A percentile compares a stretch with the other conserved stretches of the same genome.
Evolutionary conservation across 169 alveolate species (phyloP).

Genomic region (Babesia ovata): DNA sequence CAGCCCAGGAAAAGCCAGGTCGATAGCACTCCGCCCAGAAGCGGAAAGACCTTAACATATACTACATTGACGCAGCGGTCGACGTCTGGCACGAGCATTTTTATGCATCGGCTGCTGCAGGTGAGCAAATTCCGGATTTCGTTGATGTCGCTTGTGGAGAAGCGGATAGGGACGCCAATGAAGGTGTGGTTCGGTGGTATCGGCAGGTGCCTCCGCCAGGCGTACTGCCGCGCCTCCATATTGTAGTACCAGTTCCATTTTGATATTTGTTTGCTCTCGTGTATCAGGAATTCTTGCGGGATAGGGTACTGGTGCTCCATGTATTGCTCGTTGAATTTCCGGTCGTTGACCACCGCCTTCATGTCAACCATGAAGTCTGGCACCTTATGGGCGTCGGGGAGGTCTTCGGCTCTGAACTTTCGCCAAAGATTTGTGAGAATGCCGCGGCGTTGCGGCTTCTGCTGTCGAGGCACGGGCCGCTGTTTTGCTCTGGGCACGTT

Average conservation of each 20-base stretch:
- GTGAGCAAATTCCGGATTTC: conserved; percentile 78
- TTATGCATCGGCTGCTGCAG: conserved; percentile 75
- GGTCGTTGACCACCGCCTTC: conserved; percentile 24
- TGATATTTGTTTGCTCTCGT: conserved; percentile 73
- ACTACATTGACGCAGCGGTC: conserved; percentile 75
- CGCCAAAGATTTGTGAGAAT: background rate
- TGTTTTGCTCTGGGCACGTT: background rate
- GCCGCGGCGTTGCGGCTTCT: background rate
- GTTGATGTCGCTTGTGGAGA: conserved; percentile 81
- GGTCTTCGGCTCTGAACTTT: background rate
- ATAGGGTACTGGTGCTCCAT: conserved; percentile 66
- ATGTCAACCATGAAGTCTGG: conserved; percentile 59
- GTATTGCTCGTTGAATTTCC: conserved; percentile 20
- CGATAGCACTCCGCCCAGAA: conserved; percentile 76
- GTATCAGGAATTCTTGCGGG: conserved; percentile 70
- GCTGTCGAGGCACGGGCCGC: background rate
- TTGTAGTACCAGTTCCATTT: conserved; percentile 85
- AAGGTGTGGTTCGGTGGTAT: conserved; percentile 82
- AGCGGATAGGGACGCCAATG: conserved; percentile 86
- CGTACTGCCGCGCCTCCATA: conserved; percentile 81
- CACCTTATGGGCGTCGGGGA: conserved; percentile 20
- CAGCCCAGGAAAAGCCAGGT: conserved; percentile 78
- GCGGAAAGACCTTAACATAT: conserved; percentile 75
- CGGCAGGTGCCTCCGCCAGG: conserved; percentile 82
- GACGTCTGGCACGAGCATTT: conserved; percentile 76